Conservation (phyloP, 2,329 filamentous ascomycete genomes). For the Cadophora sp. region DNA sequence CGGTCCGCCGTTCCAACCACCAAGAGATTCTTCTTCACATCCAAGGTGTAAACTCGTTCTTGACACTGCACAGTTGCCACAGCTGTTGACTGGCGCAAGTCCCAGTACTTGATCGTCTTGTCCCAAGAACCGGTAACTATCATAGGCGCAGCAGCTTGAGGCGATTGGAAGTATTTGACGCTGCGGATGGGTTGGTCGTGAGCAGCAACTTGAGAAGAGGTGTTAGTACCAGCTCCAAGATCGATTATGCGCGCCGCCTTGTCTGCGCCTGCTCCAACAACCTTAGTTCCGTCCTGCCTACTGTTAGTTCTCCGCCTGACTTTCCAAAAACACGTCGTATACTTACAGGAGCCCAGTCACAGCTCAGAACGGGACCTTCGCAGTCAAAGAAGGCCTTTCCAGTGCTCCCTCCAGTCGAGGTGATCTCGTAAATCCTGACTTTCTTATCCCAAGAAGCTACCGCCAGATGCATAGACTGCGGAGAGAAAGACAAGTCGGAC, state of each 20-base stretch:
- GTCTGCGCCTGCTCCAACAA: conserved; percentile 88
- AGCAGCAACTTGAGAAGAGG: conserved; percentile 73
- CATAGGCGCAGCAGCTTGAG: conserved; percentile 70
- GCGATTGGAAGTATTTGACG: conserved; percentile 78
- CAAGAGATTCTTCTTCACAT: conserved; percentile 85
- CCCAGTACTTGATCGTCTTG: conserved; percentile 91
- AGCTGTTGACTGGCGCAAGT: conserved; percentile 70
- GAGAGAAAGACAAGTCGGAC: conserved; percentile 85
- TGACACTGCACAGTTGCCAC: conserved; percentile 71
- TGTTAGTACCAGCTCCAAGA: conserved; percentile 68
- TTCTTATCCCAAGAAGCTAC: conserved; percentile 98
- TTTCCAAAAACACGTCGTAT: background rate
- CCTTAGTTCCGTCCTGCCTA: conserved; percentile 82
- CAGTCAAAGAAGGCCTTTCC: conserved; percentile 88
- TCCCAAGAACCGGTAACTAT: conserved; percentile 94
- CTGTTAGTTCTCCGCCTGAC: conserved; percentile 21
- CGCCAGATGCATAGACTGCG: conserved; percentile 79
- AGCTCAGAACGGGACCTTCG: conserved; percentile 82
- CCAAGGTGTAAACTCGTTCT: conserved; percentile 89
- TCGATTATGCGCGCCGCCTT: conserved; percentile 91
- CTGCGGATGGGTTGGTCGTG: conserved; percentile 85
- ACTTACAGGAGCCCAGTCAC: conserved; percentile 86
- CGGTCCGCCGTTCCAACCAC: conserved; percentile 94
- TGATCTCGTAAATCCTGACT: conserved; percentile 94
- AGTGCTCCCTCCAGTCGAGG: conserved; percentile 76